Conservation (phyloP, 129 eudicot genomes). For the Flaveria brownii region DNA sequence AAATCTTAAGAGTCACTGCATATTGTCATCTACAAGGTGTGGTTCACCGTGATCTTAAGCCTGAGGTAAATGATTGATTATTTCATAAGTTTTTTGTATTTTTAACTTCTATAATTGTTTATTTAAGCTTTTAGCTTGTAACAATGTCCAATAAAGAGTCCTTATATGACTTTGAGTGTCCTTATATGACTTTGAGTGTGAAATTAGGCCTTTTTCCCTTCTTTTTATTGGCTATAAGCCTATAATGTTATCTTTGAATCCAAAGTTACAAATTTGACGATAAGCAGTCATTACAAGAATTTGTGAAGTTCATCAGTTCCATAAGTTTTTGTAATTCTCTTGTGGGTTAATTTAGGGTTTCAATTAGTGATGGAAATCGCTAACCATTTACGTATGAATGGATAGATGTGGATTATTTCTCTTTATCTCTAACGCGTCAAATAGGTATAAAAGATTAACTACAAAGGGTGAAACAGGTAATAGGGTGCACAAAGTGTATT, state of each 20-base stretch:
- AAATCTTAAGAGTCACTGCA: conserved; percentile 81
- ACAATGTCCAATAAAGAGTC: neutral
- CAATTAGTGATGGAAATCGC: too few relatives aligned
- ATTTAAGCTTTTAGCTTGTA: conserved; percentile 10
- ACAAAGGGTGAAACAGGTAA: neutral
- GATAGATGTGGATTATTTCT: neutral
- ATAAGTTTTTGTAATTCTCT: conserved; percentile 33
- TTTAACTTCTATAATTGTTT: neutral
- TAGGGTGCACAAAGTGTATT: neutral
- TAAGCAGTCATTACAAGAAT: neutral
- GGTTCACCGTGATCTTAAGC: conserved; percentile 97
- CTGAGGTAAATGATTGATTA: conserved; percentile 64
- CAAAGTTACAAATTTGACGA: neutral
- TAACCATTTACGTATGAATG: neutral
- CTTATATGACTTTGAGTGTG: conserved; percentile 12
- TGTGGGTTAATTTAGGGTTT: neutral
- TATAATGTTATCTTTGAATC: neutral
- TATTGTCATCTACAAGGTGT: conserved; percentile 98
- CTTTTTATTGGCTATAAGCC: neutral
- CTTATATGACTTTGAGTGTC: neutral
- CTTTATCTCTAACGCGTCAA: neutral
- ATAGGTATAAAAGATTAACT: neutral
- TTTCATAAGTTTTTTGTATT: conserved; percentile 53
- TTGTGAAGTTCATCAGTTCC: neutral
- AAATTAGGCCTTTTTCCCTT: neutral